A percentile compares a stretch with the other conserved stretches of the same genome.
Evolutionary conservation across 345 rosid genomes (phyloP).

Genomic region (Lumnitzera littorea): DNA sequence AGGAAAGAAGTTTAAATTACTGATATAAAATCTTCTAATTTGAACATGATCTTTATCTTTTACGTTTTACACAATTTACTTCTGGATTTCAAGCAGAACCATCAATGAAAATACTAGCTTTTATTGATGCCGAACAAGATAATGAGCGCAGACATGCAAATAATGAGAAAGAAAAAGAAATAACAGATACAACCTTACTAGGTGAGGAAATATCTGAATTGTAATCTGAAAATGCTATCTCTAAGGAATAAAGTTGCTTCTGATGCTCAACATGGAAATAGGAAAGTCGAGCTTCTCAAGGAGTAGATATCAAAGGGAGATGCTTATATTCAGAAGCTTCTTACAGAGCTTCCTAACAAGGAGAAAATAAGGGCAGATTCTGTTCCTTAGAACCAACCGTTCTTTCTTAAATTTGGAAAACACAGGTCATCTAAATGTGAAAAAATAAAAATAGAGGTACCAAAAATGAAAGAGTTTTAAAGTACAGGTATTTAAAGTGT

Average conservation of each 20-base stretch:
- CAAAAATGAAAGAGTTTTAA: too few relatives aligned
- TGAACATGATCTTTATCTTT: too few relatives aligned
- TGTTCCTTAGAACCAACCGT: slow-evolving; percentile 5
- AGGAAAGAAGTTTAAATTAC: too few relatives aligned
- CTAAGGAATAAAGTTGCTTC: slow-evolving; percentile 32
- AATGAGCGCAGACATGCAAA: slow-evolving; percentile 26
- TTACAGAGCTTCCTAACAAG: slow-evolving; percentile 48
- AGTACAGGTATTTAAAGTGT: too few relatives aligned
- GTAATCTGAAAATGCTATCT: slow-evolving; percentile 45
- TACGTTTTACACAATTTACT: too few relatives aligned
- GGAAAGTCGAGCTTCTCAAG: slow-evolving; percentile 31
- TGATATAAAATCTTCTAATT: too few relatives aligned
- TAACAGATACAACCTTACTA: slow-evolving; percentile 21
- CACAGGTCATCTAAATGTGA: too few relatives aligned
- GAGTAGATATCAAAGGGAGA: slow-evolving; percentile 25
- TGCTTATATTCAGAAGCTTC: slow-evolving; percentile 21
- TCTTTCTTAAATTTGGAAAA: too few relatives aligned
- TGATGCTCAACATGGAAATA: slow-evolving; percentile 11
- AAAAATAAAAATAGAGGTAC: too few relatives aligned
- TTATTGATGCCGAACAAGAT: slow-evolving; percentile 33
- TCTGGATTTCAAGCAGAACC: too few relatives aligned
- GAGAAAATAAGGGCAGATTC: slow-evolving; percentile 51
- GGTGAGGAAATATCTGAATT: slow-evolving; percentile 47
- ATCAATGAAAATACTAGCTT: not conserved
- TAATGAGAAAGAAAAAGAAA: slow-evolving; percentile 23